phyloP scores from a whole-genome alignment of 129 eudicot species.

The Kitagawia praeruptora region DNA sequence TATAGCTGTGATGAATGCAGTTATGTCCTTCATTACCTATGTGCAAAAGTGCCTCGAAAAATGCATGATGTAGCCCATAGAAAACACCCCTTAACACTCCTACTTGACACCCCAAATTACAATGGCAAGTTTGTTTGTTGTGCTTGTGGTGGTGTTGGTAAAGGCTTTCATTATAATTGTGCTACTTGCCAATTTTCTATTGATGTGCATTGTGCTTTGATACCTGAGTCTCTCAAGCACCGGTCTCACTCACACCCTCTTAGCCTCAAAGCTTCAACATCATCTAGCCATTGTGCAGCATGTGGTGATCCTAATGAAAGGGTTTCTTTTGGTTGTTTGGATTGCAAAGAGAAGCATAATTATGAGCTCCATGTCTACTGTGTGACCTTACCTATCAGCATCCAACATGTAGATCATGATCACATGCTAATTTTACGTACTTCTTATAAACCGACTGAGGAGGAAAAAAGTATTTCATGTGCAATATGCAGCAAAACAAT shows the following conservation, averaged over 20 bases:
- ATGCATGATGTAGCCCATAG: conserved; percentile 7
- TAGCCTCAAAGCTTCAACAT: conserved; percentile 5
- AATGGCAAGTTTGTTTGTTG: background rate
- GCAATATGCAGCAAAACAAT: conserved; percentile 4
- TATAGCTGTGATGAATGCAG: background rate
- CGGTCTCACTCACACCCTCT: conserved; percentile 7
- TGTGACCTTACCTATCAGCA: conserved; percentile 6
- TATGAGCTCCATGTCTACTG: conserved; percentile 11
- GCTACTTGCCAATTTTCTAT: conserved; percentile 13
- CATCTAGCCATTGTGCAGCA: conserved; percentile 1
- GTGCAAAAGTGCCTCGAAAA: conserved; percentile 6
- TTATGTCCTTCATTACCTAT: conserved; percentile 7
- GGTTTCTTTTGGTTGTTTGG: background rate
- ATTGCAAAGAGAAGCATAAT: background rate
- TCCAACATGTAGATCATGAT: background rate
- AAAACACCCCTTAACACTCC: conserved; percentile 14
- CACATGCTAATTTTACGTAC: background rate
- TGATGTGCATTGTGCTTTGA: conserved; percentile 9
- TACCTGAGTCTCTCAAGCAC: conserved; percentile 8
- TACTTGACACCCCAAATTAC: background rate
- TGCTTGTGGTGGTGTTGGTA: conserved; percentile 7
- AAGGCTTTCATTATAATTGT: conserved; percentile 6
- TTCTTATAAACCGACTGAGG: background rate
- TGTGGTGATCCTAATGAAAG: conserved; percentile 1
- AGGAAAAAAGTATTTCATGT: background rate